Percentiles rank a stretch among this genome's conserved stretches.
Evolutionary conservation across 108 stramenopile species (phyloP).

Genomic region (Thalassiosira profunda): DNA sequence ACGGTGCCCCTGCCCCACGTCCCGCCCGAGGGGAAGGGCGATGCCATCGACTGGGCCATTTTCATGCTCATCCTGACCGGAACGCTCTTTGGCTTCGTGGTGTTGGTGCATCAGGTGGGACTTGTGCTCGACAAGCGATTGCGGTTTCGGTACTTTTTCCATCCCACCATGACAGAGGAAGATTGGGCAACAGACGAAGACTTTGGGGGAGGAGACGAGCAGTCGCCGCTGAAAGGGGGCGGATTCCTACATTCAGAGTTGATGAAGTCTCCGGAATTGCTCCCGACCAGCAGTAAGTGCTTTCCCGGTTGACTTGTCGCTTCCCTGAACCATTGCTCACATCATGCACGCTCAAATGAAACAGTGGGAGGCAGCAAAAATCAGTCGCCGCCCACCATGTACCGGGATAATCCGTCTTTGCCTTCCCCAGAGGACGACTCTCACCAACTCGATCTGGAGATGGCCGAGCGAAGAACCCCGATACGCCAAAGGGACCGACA

Average conservation of each 20-base stretch:
- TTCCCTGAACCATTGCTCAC: neutral
- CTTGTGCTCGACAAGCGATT: conserved; percentile 40
- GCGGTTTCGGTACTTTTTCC: conserved; percentile 39
- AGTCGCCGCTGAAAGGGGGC: conserved; percentile 17
- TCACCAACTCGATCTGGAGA: neutral
- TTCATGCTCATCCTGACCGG: conserved; percentile 36
- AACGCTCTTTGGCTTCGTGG: conserved; percentile 48
- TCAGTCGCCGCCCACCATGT: neutral
- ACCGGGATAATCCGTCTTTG: neutral
- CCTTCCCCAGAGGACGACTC: neutral
- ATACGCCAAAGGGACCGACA: neutral
- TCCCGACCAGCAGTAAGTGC: conserved; percentile 14
- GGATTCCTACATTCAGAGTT: conserved; percentile 42
- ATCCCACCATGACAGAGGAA: conserved; percentile 31
- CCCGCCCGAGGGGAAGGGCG: conserved; percentile 38
- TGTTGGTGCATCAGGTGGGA: conserved; percentile 46
- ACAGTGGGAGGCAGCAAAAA: too few species aligned
- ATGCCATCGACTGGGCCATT: conserved; percentile 50
- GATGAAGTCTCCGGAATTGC: conserved; percentile 43
- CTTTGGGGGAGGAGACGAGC: conserved; percentile 7
- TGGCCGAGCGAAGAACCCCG: neutral
- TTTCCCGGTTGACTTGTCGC: neutral
- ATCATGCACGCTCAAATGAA: neutral
- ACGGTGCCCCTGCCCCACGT: conserved; percentile 41
- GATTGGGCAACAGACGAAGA: neutral